Percentiles rank a stretch among this genome's conserved stretches.
These are phyloP conservation scores for Oehlia diaphana DNA, from an alignment of 192 early-diverging fungal species.

Conservation along the genomic window DNA sequence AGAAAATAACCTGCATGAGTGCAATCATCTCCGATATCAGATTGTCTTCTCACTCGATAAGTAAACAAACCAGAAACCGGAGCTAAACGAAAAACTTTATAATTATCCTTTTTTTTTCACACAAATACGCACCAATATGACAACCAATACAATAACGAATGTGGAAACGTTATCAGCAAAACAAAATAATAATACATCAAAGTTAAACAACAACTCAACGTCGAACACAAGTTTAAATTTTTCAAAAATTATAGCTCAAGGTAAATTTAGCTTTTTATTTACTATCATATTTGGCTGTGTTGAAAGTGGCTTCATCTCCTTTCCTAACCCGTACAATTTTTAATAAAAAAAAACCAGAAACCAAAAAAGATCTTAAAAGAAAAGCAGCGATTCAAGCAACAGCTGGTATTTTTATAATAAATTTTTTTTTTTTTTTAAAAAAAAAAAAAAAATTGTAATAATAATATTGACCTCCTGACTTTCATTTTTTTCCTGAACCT, in stretches of 20 bases:
- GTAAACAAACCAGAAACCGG: conserved; percentile 12
- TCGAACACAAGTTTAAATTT: neutral
- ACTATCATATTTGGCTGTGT: conserved; percentile 1
- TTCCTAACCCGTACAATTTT: neutral
- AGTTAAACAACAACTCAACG: neutral
- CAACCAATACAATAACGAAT: conserved; percentile 10
- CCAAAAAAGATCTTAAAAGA: conserved; percentile 16
- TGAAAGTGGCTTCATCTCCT: conserved; percentile 13
- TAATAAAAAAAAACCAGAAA: neutral
- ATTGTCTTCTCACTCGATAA: conserved; percentile 3
- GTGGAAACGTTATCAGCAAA: neutral
- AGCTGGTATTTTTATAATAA: conserved; percentile 11
- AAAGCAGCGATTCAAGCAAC: conserved; percentile 24
- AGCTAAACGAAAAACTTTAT: conserved; percentile 12
- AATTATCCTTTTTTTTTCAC: neutral
- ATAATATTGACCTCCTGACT: neutral
- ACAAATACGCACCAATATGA: conserved; percentile 11
- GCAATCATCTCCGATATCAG: neutral
- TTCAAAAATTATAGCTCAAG: neutral
- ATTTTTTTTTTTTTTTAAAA: neutral
- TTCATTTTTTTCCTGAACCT: neutral
- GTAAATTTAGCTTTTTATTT: conserved; percentile 5
- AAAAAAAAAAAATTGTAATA: no score
- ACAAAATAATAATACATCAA: conserved; percentile 3
- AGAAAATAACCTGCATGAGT: neutral